Evolutionary conservation across 2,329 filamentous ascomycete species (phyloP).

Genomic region (Colletotrichum trifolii): DNA sequence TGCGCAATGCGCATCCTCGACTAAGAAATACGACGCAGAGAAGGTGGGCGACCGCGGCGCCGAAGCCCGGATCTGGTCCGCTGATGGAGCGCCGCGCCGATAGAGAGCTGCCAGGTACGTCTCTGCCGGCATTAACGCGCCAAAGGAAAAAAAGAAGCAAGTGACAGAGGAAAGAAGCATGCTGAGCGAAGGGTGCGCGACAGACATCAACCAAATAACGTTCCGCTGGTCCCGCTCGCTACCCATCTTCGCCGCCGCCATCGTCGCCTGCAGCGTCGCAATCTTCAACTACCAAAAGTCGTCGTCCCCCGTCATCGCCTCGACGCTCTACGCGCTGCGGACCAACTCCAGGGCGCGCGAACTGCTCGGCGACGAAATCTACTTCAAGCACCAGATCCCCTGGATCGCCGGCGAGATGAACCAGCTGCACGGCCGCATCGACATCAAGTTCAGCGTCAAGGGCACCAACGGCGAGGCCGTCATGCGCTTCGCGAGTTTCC

Average conservation of each 20-base stretch:
- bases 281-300: conserved; percentile 99
- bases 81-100: conserved; percentile 74
- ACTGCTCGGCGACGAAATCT: conserved; percentile 86
- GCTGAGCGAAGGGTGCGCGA: neutral
- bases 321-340: conserved; percentile 90
- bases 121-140: too few species aligned
- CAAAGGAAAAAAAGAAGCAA: too few species aligned
- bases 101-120: conserved; percentile 71
- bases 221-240: conserved; percentile 78
- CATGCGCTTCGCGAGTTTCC: conserved; percentile 84
- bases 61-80: conserved; percentile 69
- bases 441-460: conserved; percentile 88
- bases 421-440: conserved; percentile 89
- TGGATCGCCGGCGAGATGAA: conserved; percentile 92
- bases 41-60: conserved; percentile 64
- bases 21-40: conserved; percentile 47
- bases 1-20: conserved; percentile 18
- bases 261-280: conserved; percentile 78
- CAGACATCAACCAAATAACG: conserved; percentile 55
- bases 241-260: conserved; percentile 81
- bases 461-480: conserved; percentile 76
- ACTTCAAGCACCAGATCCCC: conserved; percentile 81
- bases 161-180: too few species aligned
- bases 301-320: conserved; percentile 86
- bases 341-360: conserved; percentile 80